A percentile compares a stretch with the other conserved stretches of the same genome.
Conservation (phyloP, 768 basidiomycete genomes). For the Rhodotorula sphaerocarpa region DNA sequence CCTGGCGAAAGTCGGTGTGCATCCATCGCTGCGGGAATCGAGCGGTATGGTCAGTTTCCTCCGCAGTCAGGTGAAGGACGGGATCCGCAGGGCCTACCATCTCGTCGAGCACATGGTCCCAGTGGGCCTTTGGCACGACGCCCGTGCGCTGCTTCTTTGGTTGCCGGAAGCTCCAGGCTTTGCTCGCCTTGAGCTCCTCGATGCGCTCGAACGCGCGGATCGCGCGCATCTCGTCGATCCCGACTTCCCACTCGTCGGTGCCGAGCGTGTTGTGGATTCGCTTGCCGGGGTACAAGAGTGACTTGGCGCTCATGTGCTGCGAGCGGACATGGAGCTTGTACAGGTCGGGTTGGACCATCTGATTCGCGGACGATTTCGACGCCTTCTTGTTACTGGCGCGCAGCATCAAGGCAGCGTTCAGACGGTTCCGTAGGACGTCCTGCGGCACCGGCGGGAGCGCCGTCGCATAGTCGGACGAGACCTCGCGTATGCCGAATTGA, state of each 20-base stretch:
- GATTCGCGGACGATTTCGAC: conserved; percentile 13
- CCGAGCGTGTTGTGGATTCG: conserved; percentile 23
- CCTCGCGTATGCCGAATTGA: conserved; percentile 24
- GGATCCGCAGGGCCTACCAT: no score
- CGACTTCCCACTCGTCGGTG: conserved; percentile 32
- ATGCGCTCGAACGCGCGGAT: conserved; percentile 64
- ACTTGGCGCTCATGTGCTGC: conserved; percentile 26
- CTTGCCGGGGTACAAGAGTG: conserved; percentile 26
- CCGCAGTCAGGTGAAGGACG: no score
- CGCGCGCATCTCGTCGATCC: conserved; percentile 33
- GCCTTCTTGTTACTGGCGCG: conserved; percentile 25
- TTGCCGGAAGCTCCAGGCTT: conserved; percentile 85
- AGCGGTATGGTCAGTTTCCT: not conserved
- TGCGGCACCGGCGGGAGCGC: conserved; percentile 13
- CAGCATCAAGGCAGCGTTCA: conserved; percentile 15
- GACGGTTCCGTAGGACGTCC: conserved; percentile 16
- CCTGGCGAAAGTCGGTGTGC: conserved; percentile 88
- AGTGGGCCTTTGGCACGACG: conserved; percentile 72
- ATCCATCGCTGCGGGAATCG: conserved; percentile 95
- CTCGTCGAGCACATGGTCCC: conserved; percentile 94
- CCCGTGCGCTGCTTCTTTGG: conserved; percentile 86
- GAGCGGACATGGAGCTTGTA: conserved; percentile 33
- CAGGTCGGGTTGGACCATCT: conserved; percentile 25
- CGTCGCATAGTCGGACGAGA: conserved; percentile 16
- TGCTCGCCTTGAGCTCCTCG: conserved; percentile 67